These are phyloP conservation scores for Tolypocladium sp. DNA, from an alignment of 2,329 filamentous ascomycete genomes.

Conservation along the genomic window DNA sequence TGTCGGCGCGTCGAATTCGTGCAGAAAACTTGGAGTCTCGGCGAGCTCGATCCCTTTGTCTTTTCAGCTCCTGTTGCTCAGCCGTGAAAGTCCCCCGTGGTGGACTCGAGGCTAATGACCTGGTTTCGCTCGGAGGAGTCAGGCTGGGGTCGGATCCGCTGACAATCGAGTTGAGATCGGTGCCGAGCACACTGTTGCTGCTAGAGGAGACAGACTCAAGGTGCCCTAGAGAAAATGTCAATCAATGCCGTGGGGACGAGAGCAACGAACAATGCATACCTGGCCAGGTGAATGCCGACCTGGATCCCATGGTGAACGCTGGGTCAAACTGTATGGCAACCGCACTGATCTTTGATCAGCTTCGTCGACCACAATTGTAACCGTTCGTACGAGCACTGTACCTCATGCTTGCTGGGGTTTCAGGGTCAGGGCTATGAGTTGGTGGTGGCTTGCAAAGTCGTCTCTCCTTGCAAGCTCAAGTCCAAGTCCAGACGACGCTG, in stretches of 20 bases:
- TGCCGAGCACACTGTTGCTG: conserved; percentile 27
- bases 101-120: conserved; percentile 50
- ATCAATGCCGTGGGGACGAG: not conserved
- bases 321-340: conserved; percentile 43
- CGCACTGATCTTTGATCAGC: conserved; percentile 22
- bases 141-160: conserved; percentile 39
- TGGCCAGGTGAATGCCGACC: conserved; percentile 42
- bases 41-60: conserved; percentile 50
- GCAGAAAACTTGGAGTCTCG: conserved; percentile 46
- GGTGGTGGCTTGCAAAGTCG: not conserved
- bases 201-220: conserved; percentile 24
- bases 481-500: not conserved
- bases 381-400: conserved; percentile 6
- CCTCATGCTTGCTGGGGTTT: conserved; percentile 24
- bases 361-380: not conserved
- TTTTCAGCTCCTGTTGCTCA: conserved; percentile 53
- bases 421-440: not conserved
- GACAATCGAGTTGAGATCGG: conserved; percentile 37
- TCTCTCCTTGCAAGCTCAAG: not conserved
- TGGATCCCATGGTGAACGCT: conserved; percentile 40
- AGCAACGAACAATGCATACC: conserved; percentile 18
- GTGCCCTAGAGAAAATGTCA: conserved; percentile 11
- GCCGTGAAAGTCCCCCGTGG: conserved; percentile 43
- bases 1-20: conserved; percentile 42
- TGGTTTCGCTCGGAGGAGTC: conserved; percentile 38